A percentile compares a stretch with the other conserved stretches of the same genome.
phyloP scores from a whole-genome alignment of 2,329 filamentous ascomycete genomes.

The Alternaria viburni region DNA sequence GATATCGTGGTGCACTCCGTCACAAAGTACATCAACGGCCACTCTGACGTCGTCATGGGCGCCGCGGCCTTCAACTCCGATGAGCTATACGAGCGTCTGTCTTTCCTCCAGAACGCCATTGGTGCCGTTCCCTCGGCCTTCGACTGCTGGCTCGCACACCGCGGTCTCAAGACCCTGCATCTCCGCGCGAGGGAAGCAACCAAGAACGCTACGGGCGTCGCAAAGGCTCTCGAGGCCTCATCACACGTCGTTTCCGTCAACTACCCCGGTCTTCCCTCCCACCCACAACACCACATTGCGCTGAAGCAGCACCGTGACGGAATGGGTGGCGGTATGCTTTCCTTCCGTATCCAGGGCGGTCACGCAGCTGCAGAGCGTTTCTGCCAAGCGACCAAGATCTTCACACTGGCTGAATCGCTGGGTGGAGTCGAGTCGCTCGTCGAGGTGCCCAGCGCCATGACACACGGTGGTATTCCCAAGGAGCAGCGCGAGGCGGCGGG shows the following conservation, averaged over 20 bases:
- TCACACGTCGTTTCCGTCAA: conserved; percentile 88
- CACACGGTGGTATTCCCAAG: conserved; percentile 90
- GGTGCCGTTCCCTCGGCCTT: conserved; percentile 94
- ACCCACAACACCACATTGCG: conserved; percentile 85
- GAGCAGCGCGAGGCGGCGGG: conserved; percentile 91
- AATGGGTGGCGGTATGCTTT: conserved; percentile 96
- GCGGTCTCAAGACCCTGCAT: conserved; percentile 95
- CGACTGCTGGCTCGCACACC: conserved; percentile 97
- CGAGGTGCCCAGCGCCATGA: conserved; percentile 95
- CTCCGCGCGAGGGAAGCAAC: conserved; percentile 86
- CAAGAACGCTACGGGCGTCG: conserved; percentile 79
- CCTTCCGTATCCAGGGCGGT: conserved; percentile 90
- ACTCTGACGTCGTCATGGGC: conserved; percentile 96
- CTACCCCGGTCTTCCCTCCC: conserved; percentile 89
- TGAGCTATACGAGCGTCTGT: conserved; percentile 74
- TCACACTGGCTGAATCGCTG: conserved; percentile 89
- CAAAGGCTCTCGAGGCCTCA: conserved; percentile 76
- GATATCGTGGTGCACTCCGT: conserved; percentile 97
- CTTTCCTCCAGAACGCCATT: conserved; percentile 96
- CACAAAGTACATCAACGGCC: conserved; percentile 99
- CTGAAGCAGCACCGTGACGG: conserved; percentile 90
- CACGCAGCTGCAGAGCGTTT: conserved; percentile 86
- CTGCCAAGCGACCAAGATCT: conserved; percentile 87
- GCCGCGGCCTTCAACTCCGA: conserved; percentile 93
- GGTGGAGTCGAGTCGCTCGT: conserved; percentile 92